Evolutionary conservation across 345 rosid species (phyloP), one percentile per base, ranked within the genome.

Genomic region (Gossypium turneri): DNA sequence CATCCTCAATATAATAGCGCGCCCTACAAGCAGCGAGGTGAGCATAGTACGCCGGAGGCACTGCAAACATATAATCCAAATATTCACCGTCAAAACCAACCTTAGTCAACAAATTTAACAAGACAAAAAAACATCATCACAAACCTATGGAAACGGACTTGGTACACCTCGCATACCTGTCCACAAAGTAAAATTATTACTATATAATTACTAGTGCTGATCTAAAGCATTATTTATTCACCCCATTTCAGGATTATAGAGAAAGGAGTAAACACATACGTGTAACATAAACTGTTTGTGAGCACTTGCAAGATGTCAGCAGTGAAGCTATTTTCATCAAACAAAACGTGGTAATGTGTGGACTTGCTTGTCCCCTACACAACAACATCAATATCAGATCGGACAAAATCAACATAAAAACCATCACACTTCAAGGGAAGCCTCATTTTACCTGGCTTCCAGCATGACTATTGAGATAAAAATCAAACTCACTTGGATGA

Each of bases 381-480:
- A 38, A 7, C 50, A 13, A 25, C 7, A 34, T 4, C 41, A 22
- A 22, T 34, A 34, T 34, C 41, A 34, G 41, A 34, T 34, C 7
- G 1, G 41, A 10, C 13, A 11, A 45, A 45, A 27, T 45, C 0
- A 2, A 20, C 25, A 27, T 47, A 11, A 24, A 45, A 7, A 41
- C n/a, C 16, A 11, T 52, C 16, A 5, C 15, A 56, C 2, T 7
- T 12, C 1, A 24, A 3, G 29, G 24, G 41, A 25, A 12, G 64
- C 64, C 3, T 45, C 12, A 19, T 20, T 57, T 75, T 73, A 89
- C 98, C 97, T 92, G 83, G 3, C 86, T 92, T 6, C 92, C 92
- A n/a, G 94, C 95, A 65, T 91, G 98, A 67, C 98, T 92, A 74
- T 92, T 92, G 1, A 94, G 81, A 61, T 77, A 94, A 73, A 94